Percentiles rank a stretch among this genome's conserved stretches.
Conservation (phyloP, 495 filamentous ascomycete genomes). For the Lepraria neglecta region DNA sequence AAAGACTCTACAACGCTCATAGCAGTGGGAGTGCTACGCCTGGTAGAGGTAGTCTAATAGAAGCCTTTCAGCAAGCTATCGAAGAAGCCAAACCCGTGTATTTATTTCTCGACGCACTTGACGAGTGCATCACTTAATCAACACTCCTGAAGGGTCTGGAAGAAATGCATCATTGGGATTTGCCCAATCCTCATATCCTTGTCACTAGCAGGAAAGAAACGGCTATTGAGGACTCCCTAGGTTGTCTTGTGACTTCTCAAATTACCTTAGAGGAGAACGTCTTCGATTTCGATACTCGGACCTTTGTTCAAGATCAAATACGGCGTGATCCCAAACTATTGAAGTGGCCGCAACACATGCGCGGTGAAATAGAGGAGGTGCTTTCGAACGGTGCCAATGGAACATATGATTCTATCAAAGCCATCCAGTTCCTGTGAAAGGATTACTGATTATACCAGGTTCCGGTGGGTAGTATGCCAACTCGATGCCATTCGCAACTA, state of each 20-base stretch:
- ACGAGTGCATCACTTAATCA: not conserved
- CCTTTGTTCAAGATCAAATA: constrained; percentile 1
- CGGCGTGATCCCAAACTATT: not conserved
- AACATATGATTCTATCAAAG: not conserved
- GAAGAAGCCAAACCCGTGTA: not conserved
- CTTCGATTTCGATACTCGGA: not conserved
- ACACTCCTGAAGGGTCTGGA: not conserved
- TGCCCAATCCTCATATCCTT: not conserved
- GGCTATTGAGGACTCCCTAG: not conserved
- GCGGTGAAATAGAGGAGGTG: not conserved
- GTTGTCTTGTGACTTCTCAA: not conserved
- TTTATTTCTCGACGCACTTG: constrained; percentile 2
- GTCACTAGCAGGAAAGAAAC: constrained; percentile 1
- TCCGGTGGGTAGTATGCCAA: not conserved
- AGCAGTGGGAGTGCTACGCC: not conserved
- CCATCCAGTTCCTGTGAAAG: not conserved
- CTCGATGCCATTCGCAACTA: constrained; percentile 1
- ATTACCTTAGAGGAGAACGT: constrained; percentile 6
- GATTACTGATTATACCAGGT: not conserved
- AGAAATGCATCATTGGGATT: not conserved
- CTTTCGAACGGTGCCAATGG: constrained; percentile 1
- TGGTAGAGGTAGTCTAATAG: not conserved
- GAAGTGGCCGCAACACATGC: not conserved
- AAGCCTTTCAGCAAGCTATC: not conserved
- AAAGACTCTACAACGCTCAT: not conserved